phyloP scores from a whole-genome alignment of 1,139 yeast species.

The Pneumocystis oryctolagi region DNA sequence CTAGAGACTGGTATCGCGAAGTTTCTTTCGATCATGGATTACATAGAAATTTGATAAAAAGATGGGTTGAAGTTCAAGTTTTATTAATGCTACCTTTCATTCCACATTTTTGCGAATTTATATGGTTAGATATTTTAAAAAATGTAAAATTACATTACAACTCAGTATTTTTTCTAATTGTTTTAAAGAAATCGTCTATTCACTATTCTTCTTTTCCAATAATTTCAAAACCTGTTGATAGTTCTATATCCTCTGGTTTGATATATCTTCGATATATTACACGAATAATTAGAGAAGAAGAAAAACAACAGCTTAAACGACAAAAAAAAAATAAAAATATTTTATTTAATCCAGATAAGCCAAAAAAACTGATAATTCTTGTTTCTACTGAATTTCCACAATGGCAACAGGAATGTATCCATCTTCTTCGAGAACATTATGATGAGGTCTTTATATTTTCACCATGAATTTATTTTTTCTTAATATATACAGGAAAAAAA shows the following conservation, averaged over 20 bases:
- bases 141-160: constrained; percentile 18
- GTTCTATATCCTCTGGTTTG: neutral
- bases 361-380: constrained; percentile 57
- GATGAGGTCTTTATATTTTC: constrained; percentile 25
- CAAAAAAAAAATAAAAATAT: constrained; percentile 73
- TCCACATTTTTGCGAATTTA: constrained; percentile 86
- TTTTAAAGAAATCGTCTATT: constrained; percentile 34
- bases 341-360: constrained; percentile 55
- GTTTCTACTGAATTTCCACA: constrained; percentile 79
- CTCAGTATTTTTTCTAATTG: neutral
- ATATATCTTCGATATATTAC: neutral
- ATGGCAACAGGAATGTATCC: constrained; percentile 87
- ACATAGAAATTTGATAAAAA: constrained; percentile 70
- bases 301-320: constrained; percentile 73
- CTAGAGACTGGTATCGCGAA: constrained; percentile 94
- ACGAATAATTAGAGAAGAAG: constrained; percentile 22
- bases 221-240: constrained; percentile 49
- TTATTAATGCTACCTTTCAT: constrained; percentile 81
- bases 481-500: constrained; percentile 10
- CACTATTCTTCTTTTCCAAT: constrained; percentile 72
- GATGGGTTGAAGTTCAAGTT: constrained; percentile 74
- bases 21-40: constrained; percentile 42
- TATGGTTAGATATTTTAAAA: constrained; percentile 69
- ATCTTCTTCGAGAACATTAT: constrained; percentile 64
- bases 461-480: neutral